These are phyloP conservation scores for Pestalotiopsis sp. DNA, from an alignment of 2,329 filamentous ascomycete genomes.

Conservation along the genomic window DNA sequence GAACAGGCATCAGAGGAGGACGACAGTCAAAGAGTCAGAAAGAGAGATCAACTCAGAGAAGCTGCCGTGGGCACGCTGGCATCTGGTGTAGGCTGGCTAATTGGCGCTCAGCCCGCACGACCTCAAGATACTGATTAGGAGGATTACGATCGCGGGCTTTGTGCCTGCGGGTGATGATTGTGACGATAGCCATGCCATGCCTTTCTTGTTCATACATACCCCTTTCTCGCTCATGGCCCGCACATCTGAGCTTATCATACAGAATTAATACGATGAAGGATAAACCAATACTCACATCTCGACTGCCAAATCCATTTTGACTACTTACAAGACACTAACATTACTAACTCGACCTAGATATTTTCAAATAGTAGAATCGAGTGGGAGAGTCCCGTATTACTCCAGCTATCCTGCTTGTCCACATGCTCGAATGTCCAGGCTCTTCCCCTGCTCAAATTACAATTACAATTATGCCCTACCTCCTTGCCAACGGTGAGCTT, in stretches of 20 bases:
- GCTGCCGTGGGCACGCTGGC: conserved; percentile 69
- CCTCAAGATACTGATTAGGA: conserved; percentile 20
- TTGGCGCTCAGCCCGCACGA: conserved; percentile 54
- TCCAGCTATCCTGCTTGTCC: no score
- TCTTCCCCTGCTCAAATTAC: not conserved
- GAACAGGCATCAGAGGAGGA: conserved; percentile 41
- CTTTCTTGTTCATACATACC: not conserved
- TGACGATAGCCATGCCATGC: not conserved
- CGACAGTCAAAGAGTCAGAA: conserved; percentile 52
- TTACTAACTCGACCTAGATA: not conserved
- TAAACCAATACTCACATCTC: not conserved
- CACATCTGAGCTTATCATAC: not conserved
- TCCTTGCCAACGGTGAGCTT: conserved; percentile 14
- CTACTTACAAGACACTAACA: not conserved
- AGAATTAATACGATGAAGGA: not conserved
- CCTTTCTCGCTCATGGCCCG: not conserved
- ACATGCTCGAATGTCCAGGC: no score
- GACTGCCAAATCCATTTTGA: not conserved
- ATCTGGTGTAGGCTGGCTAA: conserved; percentile 68
- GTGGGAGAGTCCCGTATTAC: no score
- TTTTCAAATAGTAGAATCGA: no score
- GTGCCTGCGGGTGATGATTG: not conserved
- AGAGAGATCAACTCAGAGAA: conserved; percentile 71
- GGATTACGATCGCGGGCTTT: conserved; percentile 16
- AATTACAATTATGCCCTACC: not conserved